These are phyloP conservation scores for Salix exigua DNA, from an alignment of 345 rosid genomes.

Conservation along the genomic window DNA sequence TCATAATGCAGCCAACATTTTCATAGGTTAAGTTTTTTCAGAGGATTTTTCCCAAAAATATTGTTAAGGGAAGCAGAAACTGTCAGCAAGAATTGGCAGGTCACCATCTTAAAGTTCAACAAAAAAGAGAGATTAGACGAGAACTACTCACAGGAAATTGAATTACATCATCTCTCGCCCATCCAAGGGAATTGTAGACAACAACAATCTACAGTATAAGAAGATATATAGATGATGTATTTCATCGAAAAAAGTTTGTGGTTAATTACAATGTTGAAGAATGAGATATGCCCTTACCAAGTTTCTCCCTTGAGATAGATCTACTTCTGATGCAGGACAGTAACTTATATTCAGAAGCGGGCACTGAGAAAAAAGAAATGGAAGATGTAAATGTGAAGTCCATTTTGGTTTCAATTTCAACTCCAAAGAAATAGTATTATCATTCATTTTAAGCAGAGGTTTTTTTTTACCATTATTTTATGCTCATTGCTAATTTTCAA, in stretches of 20 bases:
- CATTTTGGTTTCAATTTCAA: constrained; percentile 13
- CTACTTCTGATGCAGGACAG: constrained; percentile 79
- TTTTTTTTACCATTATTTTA: not conserved
- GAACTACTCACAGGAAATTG: constrained; percentile 73
- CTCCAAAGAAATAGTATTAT: not conserved
- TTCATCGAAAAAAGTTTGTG: constrained; percentile 12
- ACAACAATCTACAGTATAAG: constrained; percentile 52
- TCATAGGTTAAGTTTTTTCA: too few relatives aligned
- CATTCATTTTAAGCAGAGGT: not conserved
- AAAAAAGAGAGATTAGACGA: not conserved
- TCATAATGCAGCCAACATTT: too few relatives aligned
- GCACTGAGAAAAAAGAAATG: constrained; percentile 48
- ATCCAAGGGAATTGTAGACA: constrained; percentile 91
- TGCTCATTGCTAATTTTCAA: not conserved
- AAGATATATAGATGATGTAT: constrained; percentile 14
- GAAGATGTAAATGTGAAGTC: not conserved
- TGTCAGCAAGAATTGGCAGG: not conserved
- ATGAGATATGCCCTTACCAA: constrained; percentile 51
- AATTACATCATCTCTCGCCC: constrained; percentile 82
- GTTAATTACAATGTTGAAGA: not conserved
- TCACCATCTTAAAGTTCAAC: not conserved
- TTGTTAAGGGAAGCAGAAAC: not conserved
- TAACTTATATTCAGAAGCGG: constrained; percentile 90
- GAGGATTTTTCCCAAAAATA: not conserved
- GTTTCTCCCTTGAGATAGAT: constrained; percentile 52